phyloP scores from a whole-genome alignment of 2,329 filamentous ascomycete species.

The Colletotrichum musicola region DNA sequence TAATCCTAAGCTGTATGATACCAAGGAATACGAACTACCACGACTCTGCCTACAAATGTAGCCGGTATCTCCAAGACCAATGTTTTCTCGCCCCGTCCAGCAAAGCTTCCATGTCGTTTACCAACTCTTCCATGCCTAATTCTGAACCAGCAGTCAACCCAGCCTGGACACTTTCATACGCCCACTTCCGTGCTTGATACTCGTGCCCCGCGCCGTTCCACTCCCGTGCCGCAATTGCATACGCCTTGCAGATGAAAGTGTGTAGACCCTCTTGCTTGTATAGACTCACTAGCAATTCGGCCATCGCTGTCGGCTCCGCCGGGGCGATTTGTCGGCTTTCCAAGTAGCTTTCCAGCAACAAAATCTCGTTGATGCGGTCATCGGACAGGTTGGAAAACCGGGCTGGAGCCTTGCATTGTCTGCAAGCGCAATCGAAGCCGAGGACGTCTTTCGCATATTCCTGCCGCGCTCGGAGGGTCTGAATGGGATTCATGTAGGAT shows the following conservation, averaged over 20 bases:
- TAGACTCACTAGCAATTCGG: neutral
- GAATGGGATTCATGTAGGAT: constrained; percentile 5
- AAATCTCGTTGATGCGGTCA: constrained; percentile 10
- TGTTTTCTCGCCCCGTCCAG: neutral
- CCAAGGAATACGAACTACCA: no score
- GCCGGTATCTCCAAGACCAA: constrained; percentile 10
- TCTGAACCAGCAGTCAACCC: neutral
- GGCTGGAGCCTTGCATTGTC: neutral
- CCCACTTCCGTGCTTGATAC: neutral
- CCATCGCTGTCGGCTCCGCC: constrained; percentile 18
- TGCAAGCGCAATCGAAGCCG: constrained; percentile 2
- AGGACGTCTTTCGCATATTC: fast-evolving
- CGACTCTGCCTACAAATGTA: neutral
- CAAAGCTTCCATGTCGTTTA: neutral
- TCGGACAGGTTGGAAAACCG: neutral
- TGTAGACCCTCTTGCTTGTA: neutral
- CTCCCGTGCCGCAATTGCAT: neutral
- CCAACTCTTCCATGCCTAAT: neutral
- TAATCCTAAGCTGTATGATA: no score
- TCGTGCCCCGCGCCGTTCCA: neutral
- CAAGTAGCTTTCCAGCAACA: neutral
- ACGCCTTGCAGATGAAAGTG: neutral
- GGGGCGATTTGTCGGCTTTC: constrained; percentile 2
- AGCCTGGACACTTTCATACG: neutral
- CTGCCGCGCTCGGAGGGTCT: neutral